Conservation (phyloP, 2,329 filamentous ascomycete genomes). For the Colletotrichum sp. region DNA sequence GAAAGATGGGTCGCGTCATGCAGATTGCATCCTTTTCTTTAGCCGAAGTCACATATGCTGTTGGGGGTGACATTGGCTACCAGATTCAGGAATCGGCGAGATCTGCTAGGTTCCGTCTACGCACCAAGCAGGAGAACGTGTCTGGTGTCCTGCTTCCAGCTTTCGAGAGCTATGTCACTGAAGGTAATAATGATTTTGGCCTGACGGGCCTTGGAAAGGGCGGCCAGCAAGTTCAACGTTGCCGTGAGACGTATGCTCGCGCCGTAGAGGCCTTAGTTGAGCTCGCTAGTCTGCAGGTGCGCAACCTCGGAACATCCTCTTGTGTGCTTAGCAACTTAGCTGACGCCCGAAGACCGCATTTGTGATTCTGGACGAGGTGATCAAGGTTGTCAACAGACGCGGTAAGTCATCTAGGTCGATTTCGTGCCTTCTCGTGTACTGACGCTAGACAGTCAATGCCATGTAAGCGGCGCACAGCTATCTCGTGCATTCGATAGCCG, state of each 20-base stretch:
- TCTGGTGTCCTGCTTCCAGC: constrained; percentile 93
- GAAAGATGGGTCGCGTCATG: constrained; percentile 99
- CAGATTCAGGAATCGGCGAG: constrained; percentile 97
- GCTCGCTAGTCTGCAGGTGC: constrained; percentile 84
- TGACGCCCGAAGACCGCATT: constrained; percentile 76
- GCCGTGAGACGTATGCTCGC: constrained; percentile 92
- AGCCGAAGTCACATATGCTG: constrained; percentile 95
- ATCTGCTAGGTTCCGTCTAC: constrained; percentile 88
- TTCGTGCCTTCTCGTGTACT: background rate
- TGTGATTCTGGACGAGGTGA: constrained; percentile 97
- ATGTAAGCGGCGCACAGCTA: constrained; percentile 63
- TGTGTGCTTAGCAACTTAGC: background rate
- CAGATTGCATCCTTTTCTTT: constrained; percentile 98
- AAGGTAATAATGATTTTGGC: constrained; percentile 94
- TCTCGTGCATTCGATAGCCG: background rate
- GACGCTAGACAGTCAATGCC: constrained; percentile 73
- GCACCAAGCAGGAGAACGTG: constrained; percentile 97
- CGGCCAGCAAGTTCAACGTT: constrained; percentile 94
- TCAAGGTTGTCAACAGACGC: constrained; percentile 98
- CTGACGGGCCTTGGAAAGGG: constrained; percentile 96
- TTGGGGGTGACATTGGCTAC: constrained; percentile 94
- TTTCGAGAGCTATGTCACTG: constrained; percentile 89
- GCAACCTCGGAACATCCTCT: constrained; percentile 2
- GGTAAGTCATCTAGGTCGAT: constrained; percentile 51
- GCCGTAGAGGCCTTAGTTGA: constrained; percentile 97